phyloP scores from a whole-genome alignment of 352 stramenopile genomes.

The Blastocystis sp. region DNA sequence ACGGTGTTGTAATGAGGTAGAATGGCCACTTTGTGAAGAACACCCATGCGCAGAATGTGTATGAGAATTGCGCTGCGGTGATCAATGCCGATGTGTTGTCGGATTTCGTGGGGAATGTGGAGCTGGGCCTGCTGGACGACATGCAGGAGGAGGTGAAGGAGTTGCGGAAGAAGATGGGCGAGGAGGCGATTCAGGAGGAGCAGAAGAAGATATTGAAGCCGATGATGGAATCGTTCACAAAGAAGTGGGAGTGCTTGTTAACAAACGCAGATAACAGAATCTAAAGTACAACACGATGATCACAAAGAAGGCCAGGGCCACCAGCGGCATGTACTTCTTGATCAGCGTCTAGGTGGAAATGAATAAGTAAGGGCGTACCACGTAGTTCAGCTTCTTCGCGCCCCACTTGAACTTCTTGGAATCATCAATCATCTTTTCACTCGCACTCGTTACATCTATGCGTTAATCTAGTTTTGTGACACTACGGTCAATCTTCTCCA shows the following conservation, averaged over 20 bases:
- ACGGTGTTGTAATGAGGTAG: not conserved
- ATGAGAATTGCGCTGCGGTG: slow-evolving; percentile 56
- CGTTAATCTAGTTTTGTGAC: not conserved
- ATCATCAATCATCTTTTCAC: slow-evolving; percentile 44
- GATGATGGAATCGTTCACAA: slow-evolving; percentile 39
- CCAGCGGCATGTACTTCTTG: slow-evolving; percentile 55
- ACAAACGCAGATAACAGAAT: slow-evolving; percentile 37
- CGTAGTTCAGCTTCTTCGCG: slow-evolving; percentile 69
- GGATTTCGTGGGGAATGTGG: slow-evolving; percentile 54
- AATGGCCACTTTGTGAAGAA: slow-evolving; percentile 37
- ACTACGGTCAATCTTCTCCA: slow-evolving; percentile 66
- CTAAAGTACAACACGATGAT: slow-evolving; percentile 52
- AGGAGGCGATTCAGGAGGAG: slow-evolving; percentile 36
- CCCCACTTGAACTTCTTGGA: slow-evolving; percentile 70
- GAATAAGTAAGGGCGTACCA: not conserved
- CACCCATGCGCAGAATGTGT: slow-evolving; percentile 65
- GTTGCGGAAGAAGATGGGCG: slow-evolving; percentile 44
- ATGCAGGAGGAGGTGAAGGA: slow-evolving; percentile 64
- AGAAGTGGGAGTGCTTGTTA: not conserved
- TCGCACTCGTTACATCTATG: slow-evolving; percentile 30
- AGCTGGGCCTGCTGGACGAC: slow-evolving; percentile 57
- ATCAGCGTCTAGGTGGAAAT: slow-evolving; percentile 47
- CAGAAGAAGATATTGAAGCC: slow-evolving; percentile 49
- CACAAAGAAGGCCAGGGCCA: slow-evolving; percentile 19
- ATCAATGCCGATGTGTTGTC: slow-evolving; percentile 31